Percentiles rank a stretch among this genome's conserved stretches.
Conservation (phyloP, 345 rosid genomes). For the Psidium guajava region DNA sequence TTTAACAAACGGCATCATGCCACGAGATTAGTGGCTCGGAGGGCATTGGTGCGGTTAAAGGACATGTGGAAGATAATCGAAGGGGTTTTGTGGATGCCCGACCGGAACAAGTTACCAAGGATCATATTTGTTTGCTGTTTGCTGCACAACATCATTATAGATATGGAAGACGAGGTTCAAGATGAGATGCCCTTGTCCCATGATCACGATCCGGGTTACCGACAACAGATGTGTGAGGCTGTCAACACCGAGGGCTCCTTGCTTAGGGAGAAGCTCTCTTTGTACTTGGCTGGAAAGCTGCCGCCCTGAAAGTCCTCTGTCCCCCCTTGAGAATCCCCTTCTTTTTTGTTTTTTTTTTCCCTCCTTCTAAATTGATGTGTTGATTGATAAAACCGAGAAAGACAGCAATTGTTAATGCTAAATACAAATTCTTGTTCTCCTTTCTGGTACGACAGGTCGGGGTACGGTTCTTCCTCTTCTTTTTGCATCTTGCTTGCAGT, state of each 20-base stretch:
- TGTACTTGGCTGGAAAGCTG: slow-evolving; percentile 24
- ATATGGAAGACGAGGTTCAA: slow-evolving; percentile 36
- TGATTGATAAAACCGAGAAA: neutral
- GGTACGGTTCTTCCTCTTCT: neutral
- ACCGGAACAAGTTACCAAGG: slow-evolving; percentile 46
- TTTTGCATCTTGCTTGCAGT: neutral
- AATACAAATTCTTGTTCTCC: neutral
- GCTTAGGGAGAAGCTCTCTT: slow-evolving; percentile 37
- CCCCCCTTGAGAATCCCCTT: neutral
- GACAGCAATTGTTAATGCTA: neutral
- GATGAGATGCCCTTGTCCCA: slow-evolving; percentile 14
- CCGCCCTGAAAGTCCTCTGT: slow-evolving; percentile 5
- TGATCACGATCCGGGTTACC: slow-evolving; percentile 39
- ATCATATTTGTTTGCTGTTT: slow-evolving; percentile 53
- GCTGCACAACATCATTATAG: slow-evolving; percentile 54
- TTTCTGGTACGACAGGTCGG: neutral
- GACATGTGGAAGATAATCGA: slow-evolving; percentile 52
- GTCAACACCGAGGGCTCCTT: slow-evolving; percentile 19
- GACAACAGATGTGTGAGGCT: slow-evolving; percentile 22
- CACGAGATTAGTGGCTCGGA: slow-evolving; percentile 32
- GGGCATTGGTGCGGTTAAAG: slow-evolving; percentile 43
- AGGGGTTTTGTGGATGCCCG: slow-evolving; percentile 67
- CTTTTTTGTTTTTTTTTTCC: neutral
- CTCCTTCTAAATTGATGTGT: neutral
- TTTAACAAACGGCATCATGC: slow-evolving; percentile 37